Evolutionary conservation across 805 yeast species (phyloP).

Genomic region (Saturnispora bothae): DNA sequence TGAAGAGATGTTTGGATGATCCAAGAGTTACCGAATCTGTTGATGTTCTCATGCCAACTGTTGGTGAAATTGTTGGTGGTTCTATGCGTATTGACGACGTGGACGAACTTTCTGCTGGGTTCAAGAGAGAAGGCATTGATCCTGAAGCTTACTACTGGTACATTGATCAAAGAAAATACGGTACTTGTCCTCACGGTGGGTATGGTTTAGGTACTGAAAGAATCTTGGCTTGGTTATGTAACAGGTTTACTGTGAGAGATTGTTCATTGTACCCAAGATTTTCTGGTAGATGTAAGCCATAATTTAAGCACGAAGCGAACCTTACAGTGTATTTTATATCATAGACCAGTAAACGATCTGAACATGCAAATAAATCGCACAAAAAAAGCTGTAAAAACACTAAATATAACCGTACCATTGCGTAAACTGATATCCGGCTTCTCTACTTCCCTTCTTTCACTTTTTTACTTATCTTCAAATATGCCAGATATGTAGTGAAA

Average conservation of each 20-base stretch:
- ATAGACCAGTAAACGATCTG: no score
- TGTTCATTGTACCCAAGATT: constrained; percentile 97
- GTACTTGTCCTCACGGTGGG: constrained; percentile 98
- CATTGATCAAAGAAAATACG: constrained; percentile 90
- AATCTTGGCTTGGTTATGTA: constrained; percentile 95
- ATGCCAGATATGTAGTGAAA: background rate
- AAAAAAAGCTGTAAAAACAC: no score
- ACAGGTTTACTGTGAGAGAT: constrained; percentile 96
- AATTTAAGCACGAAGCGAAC: no score
- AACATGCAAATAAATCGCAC: no score
- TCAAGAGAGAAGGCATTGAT: constrained; percentile 85
- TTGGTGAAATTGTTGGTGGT: constrained; percentile 98
- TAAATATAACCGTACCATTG: no score
- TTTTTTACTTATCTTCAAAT: no score
- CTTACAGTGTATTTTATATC: no score
- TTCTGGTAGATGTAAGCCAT: constrained; percentile 97
- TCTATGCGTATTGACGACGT: constrained; percentile 88
- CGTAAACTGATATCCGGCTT: no score
- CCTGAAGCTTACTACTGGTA: constrained; percentile 90
- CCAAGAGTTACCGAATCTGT: constrained; percentile 95
- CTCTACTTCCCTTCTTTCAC: no score
- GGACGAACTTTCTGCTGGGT: constrained; percentile 80
- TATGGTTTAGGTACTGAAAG: constrained; percentile 98
- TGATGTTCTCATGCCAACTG: constrained; percentile 97
- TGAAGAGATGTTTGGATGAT: constrained; percentile 86